A percentile compares a stretch with the other conserved stretches of the same genome.
These are phyloP conservation scores for Annona cherimola DNA, from an alignment of 164 flowering plant species.

Conservation along the genomic window DNA sequence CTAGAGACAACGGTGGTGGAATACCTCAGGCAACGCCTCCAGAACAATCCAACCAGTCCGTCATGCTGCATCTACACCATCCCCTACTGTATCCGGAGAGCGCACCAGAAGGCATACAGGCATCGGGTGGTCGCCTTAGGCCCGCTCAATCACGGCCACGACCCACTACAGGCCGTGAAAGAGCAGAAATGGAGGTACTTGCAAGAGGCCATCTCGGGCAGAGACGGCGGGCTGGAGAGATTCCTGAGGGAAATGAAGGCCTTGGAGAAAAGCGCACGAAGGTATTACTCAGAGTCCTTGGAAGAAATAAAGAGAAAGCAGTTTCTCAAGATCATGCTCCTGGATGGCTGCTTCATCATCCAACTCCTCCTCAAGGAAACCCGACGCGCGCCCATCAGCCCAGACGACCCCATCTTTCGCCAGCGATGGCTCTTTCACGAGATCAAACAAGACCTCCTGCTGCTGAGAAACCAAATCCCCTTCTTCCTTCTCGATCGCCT, in stretches of 20 bases:
- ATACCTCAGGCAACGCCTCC: too few relatives aligned
- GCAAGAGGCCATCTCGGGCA: neutral
- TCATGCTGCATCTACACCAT: constrained; percentile 12
- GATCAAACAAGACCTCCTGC: constrained; percentile 9
- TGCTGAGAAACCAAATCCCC: constrained; percentile 20
- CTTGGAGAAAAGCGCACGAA: neutral
- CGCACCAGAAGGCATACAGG: constrained; percentile 4
- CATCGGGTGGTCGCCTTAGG: constrained; percentile 19
- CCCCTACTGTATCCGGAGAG: neutral
- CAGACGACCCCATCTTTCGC: neutral
- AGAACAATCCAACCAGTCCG: too few relatives aligned
- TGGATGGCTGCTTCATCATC: constrained; percentile 23
- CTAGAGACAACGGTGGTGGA: too few relatives aligned
- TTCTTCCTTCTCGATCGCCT: constrained; percentile 1
- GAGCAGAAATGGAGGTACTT: constrained; percentile 6
- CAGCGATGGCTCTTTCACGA: constrained; percentile 3
- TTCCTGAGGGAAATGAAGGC: neutral
- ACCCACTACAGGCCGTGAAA: constrained; percentile 14
- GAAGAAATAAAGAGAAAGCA: neutral
- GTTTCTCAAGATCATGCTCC: constrained; percentile 11
- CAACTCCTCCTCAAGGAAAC: constrained; percentile 5
- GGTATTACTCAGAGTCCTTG: constrained; percentile 3
- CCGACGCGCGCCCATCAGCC: neutral
- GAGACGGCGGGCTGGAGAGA: neutral
- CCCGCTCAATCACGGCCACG: constrained; percentile 10